phyloP scores from a whole-genome alignment of 2,329 filamentous ascomycete genomes.

The Phymatotrichopsis omnivora region DNA sequence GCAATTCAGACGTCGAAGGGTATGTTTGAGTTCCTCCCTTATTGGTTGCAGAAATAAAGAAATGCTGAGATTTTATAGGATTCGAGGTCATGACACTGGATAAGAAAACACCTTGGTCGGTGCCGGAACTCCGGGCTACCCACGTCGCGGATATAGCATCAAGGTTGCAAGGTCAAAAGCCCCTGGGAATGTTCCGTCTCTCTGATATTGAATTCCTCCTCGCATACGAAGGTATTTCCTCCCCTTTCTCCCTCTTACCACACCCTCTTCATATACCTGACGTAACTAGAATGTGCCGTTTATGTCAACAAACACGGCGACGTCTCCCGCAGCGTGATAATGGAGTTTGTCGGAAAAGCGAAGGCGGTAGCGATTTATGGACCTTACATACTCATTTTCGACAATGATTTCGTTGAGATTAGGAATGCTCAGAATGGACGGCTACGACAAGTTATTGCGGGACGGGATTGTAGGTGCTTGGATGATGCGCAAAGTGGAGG shows the following conservation, averaged over 20 bases:
- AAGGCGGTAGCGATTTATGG: constrained; percentile 80
- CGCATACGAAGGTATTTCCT: constrained; percentile 61
- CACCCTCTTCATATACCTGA: background rate
- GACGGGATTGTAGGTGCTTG: constrained; percentile 77
- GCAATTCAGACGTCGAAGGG: constrained; percentile 85
- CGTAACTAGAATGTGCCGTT: constrained; percentile 66
- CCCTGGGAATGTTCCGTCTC: constrained; percentile 92
- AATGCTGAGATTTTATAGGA: constrained; percentile 17
- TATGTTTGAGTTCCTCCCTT: constrained; percentile 5
- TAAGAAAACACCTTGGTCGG: constrained; percentile 90
- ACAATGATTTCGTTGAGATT: constrained; percentile 93
- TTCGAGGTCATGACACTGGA: constrained; percentile 95
- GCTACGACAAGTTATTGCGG: constrained; percentile 85
- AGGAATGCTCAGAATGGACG: constrained; percentile 93
- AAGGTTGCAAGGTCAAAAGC: constrained; percentile 71
- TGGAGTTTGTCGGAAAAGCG: constrained; percentile 97
- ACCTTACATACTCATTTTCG: constrained; percentile 84
- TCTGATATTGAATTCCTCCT: constrained; percentile 87
- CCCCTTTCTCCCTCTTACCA: background rate
- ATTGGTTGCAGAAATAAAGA: background rate
- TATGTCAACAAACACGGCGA: constrained; percentile 98
- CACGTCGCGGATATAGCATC: constrained; percentile 70
- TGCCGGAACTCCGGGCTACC: constrained; percentile 73
- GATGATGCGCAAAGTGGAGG: constrained; percentile 68
- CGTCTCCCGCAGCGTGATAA: constrained; percentile 83